These are phyloP conservation scores for Coemansia sp. DNA, from an alignment of 192 early-diverging fungal genomes.

Conservation along the genomic window DNA sequence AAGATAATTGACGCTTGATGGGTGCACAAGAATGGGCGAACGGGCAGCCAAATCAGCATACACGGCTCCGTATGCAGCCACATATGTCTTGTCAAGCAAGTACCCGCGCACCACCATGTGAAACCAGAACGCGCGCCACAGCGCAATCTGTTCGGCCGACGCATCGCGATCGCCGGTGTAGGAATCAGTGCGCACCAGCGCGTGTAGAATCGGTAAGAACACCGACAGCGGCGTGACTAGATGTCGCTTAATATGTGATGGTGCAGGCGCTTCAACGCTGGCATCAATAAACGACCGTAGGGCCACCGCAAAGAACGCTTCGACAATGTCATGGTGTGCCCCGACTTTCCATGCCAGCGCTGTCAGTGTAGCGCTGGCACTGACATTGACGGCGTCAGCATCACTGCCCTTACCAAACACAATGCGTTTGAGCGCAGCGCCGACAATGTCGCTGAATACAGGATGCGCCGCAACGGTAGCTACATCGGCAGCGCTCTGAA, in stretches of 20 bases:
- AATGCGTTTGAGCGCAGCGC: constrained; percentile 34
- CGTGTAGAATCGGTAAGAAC: constrained; percentile 61
- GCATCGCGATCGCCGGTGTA: constrained; percentile 60
- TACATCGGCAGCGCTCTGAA: constrained; percentile 61
- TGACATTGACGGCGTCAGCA: constrained; percentile 9
- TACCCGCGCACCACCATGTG: constrained; percentile 79
- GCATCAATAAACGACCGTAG: constrained; percentile 45
- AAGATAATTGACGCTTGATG: constrained; percentile 69
- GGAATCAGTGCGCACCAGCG: constrained; percentile 59
- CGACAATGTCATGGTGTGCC: constrained; percentile 18
- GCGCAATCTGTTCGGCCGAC: constrained; percentile 60
- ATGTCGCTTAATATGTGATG: constrained; percentile 11
- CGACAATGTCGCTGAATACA: constrained; percentile 64
- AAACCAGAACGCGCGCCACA: constrained; percentile 93
- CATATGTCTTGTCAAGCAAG: constrained; percentile 70
- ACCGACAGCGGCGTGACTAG: constrained; percentile 37
- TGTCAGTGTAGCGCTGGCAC: constrained; percentile 25
- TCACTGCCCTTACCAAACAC: constrained; percentile 20
- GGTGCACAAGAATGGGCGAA: constrained; percentile 80
- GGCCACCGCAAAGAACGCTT: constrained; percentile 25
- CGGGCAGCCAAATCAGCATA: constrained; percentile 76
- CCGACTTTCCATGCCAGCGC: constrained; percentile 28
- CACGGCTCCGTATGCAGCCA: constrained; percentile 69
- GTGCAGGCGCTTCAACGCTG: constrained; percentile 21
- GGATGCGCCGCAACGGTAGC: constrained; percentile 58